Conservation (phyloP, 306 rosid species). For the Cucumis sativus region Cucumber_9930_V3 NC_026658.2:7230501-7231000, state of each 20-base stretch:
- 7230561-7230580: slow-evolving; percentile 73
- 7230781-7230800: slow-evolving; percentile 52
- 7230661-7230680: slow-evolving; percentile 64
- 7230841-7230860: slow-evolving; percentile 69
- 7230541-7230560: slow-evolving; percentile 66
- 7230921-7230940: slow-evolving; percentile 46
- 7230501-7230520: slow-evolving; percentile 65
- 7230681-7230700: slow-evolving; percentile 67
- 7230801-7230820: slow-evolving; percentile 63
- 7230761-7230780: slow-evolving; percentile 66
- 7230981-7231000: slow-evolving; percentile 65
- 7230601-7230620: slow-evolving; percentile 65
- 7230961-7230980: slow-evolving; percentile 63
- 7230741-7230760: slow-evolving; percentile 56
- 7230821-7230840: slow-evolving; percentile 68
- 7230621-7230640: slow-evolving; percentile 60
- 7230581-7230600: slow-evolving; percentile 57
- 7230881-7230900: slow-evolving; percentile 78
- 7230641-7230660: slow-evolving; percentile 71
- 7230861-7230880: slow-evolving; percentile 61
- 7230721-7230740: slow-evolving; percentile 58
- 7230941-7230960: slow-evolving; percentile 48
- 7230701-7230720: slow-evolving; percentile 74
- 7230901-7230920: slow-evolving; percentile 64
- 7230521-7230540: slow-evolving; percentile 67